These are phyloP conservation scores for Wickerhamiella dianesei DNA, from an alignment of 805 yeast genomes.

Conservation along the genomic window DNA sequence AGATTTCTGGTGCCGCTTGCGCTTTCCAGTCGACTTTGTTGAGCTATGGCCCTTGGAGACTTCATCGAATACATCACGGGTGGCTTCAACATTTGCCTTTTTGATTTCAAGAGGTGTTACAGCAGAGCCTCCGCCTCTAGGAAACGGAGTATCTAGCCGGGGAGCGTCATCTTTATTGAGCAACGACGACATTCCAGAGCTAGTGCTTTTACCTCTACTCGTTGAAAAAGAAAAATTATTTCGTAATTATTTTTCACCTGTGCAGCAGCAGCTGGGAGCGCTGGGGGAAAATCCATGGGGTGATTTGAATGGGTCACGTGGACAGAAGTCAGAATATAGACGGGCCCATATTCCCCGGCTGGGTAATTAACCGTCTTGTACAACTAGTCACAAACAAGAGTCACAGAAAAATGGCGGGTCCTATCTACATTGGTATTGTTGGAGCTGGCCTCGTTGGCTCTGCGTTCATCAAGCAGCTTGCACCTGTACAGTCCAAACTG, in stretches of 20 bases:
- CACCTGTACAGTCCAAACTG: slow-evolving; percentile 33
- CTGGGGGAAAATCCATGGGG: too few species aligned
- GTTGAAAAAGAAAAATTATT: neutral
- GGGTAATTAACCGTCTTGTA: too few species aligned
- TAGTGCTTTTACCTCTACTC: too few species aligned
- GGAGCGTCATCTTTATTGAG: neutral
- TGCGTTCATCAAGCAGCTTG: slow-evolving; percentile 73
- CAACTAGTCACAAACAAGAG: too few species aligned
- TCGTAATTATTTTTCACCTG: too few species aligned
- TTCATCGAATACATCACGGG: slow-evolving; percentile 48
- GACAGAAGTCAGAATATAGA: too few species aligned
- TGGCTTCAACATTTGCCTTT: slow-evolving; percentile 85
- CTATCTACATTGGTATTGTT: slow-evolving; percentile 46
- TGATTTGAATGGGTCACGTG: too few species aligned
- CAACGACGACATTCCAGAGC: neutral
- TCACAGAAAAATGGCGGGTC: neutral
- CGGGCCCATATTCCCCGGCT: too few species aligned
- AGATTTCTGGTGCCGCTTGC: slow-evolving; percentile 10
- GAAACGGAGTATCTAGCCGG: slow-evolving; percentile 48
- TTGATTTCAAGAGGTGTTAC: slow-evolving; percentile 82
- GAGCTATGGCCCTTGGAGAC: slow-evolving; percentile 29
- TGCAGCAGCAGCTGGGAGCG: too few species aligned
- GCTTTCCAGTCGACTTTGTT: slow-evolving; percentile 26
- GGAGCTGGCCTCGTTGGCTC: slow-evolving; percentile 95
- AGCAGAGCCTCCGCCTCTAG: slow-evolving; percentile 78